Conservation (phyloP, 495 filamentous ascomycete genomes). For the Talaromyces stipitatus region DNA sequence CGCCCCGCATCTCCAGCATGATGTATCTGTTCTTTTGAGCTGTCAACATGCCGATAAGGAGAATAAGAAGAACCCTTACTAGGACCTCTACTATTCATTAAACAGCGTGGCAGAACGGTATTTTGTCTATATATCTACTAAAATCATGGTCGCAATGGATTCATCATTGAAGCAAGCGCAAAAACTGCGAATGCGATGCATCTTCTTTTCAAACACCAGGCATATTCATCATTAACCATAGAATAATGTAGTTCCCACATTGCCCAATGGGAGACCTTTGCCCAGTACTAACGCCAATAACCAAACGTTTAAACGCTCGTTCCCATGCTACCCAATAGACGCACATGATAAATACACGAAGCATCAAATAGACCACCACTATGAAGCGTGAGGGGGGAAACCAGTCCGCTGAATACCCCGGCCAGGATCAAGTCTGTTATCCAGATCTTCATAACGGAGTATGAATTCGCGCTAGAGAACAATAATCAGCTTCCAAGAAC, state of each 20-base stretch:
- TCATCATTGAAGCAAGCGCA: neutral
- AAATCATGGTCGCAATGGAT: neutral
- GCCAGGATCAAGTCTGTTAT: constrained; percentile 45
- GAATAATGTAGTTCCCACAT: constrained; percentile 4
- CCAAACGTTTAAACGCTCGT: constrained; percentile 4
- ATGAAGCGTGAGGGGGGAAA: constrained; percentile 36
- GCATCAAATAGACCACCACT: constrained; percentile 2
- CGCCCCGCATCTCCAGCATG: neutral
- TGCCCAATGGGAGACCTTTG: constrained; percentile 5
- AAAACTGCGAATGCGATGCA: neutral
- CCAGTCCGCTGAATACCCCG: constrained; percentile 27
- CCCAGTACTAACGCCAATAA: constrained; percentile 1
- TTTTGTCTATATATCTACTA: neutral
- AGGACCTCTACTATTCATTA: no score
- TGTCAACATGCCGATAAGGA: neutral
- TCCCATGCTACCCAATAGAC: constrained; percentile 6
- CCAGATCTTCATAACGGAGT: constrained; percentile 70
- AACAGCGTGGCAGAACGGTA: neutral
- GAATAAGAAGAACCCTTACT: neutral
- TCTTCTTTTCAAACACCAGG: neutral
- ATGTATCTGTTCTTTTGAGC: neutral
- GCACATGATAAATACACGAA: constrained; percentile 3
- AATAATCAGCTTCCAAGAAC: constrained; percentile 2
- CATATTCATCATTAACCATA: constrained; percentile 2
- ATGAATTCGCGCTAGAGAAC: constrained; percentile 61